Evolutionary conservation across 2,329 filamentous ascomycete species (phyloP), one percentile per base, ranked within the genome.

Genomic region (Fusarium ambrosium): DNA sequence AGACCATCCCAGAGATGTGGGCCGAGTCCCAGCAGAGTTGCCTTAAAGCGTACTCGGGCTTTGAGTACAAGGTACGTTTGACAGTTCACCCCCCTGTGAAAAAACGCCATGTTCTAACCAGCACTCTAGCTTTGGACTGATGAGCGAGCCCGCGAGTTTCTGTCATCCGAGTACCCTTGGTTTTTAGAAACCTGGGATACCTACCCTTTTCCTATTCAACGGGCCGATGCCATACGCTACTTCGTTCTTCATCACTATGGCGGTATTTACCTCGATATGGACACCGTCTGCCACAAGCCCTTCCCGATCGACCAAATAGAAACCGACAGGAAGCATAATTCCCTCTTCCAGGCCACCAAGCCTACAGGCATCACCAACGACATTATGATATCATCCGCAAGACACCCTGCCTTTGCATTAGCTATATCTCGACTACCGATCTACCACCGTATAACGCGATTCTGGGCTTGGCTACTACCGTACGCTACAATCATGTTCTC

Each of bases 291-390:
- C 69, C 76, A 76, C 68, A 59, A 75, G 58, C 66, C 71, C 11
- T 68, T 81, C 18, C 78, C 78, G 16, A 56, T 80, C 20, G 34
- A 56, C 32, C 66, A 73, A n/a, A 64, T 79, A 48, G 77, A 77
- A 55, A 59, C 68, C 34, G 74, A 73, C 6, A 16, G 56, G 16
- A 6, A 41, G 13, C 70, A 77, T 53, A 62, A 69, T 36, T 74
- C 79, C 66, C 55, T 80, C 22, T 80, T 79, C 74, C 75, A 79
- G 55, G 78, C 79, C 73, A 95, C 93, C 0, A 84, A 89, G 5
- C 93, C 93, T 3, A 95, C 93, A 1, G 93, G 93, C 72, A 93
- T 95, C 77, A 93, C 91, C 76, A 95, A 95, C 85, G 93, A 95
- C 79, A 92, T 91, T 36, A 95, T 95, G 92, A 92, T 92, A 55